Evolutionary conservation across 768 basidiomycete genomes (phyloP).

Genomic region (Naganishia randhawae): DNA sequence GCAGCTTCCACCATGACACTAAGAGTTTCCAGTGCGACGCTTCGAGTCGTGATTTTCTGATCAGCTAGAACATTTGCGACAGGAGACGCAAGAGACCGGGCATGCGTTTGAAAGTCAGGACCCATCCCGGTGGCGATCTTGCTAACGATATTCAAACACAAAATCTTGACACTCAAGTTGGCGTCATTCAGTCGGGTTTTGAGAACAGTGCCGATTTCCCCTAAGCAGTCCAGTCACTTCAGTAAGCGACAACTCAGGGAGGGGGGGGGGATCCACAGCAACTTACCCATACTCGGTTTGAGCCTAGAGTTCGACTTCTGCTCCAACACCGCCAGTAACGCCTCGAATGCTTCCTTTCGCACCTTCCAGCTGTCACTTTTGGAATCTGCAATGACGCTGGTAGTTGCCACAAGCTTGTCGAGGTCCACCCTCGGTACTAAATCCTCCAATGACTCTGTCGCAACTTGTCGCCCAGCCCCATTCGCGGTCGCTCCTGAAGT

Average conservation of each 20-base stretch:
- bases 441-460: conserved; percentile 77
- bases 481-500: conserved; percentile 56
- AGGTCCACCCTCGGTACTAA: conserved; percentile 93
- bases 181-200: conserved; percentile 85
- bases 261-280: neutral
- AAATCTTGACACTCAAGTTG: conserved; percentile 86
- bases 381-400: conserved; percentile 72
- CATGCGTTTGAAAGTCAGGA: conserved; percentile 86
- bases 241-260: conserved; percentile 7
- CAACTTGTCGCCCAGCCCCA: conserved; percentile 54
- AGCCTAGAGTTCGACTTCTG: conserved; percentile 87
- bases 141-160: conserved; percentile 84
- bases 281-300: conserved; percentile 79
- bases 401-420: conserved; percentile 76
- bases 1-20: conserved; percentile 78
- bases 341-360: conserved; percentile 90
- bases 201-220: conserved; percentile 82
- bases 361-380: conserved; percentile 96
- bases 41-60: conserved; percentile 81
- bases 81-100: conserved; percentile 68
- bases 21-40: conserved; percentile 71
- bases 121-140: conserved; percentile 93
- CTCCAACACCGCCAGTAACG: conserved; percentile 74
- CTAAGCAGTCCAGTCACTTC: conserved; percentile 51
- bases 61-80: conserved; percentile 83